Conservation (phyloP, 2,329 filamentous ascomycete genomes). For the Parascedosporium putredinis region DNA sequence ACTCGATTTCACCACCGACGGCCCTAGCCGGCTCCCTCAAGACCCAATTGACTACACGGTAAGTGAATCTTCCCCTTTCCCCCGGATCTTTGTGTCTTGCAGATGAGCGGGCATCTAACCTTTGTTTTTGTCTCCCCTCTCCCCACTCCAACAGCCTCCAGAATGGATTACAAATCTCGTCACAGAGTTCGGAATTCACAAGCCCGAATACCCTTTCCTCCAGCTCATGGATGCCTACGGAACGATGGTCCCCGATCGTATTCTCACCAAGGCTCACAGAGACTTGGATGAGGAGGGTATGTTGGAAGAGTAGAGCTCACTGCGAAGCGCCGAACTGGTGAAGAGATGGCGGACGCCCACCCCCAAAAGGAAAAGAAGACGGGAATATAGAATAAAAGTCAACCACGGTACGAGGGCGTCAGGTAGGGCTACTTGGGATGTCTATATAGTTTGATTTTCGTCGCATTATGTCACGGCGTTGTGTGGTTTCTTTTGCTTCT, state of each 20-base stretch:
- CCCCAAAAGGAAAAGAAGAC: background rate
- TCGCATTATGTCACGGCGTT: too few species aligned
- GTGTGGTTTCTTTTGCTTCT: too few species aligned
- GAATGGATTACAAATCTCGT: constrained; percentile 41
- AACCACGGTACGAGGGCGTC: too few species aligned
- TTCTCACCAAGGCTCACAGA: constrained; percentile 12
- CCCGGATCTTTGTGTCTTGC: too few species aligned
- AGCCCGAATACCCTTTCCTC: constrained; percentile 59
- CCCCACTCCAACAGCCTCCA: constrained; percentile 41
- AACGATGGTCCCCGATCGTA: constrained; percentile 20
- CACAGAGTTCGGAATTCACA: constrained; percentile 63
- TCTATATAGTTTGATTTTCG: too few species aligned
- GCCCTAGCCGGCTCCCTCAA: constrained; percentile 30
- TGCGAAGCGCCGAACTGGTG: background rate
- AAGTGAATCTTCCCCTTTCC: too few species aligned
- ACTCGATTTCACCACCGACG: constrained; percentile 58
- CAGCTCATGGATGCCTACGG: constrained; percentile 56
- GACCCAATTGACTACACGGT: constrained; percentile 64
- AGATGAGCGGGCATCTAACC: background rate
- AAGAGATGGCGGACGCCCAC: too few species aligned
- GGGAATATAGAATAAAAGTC: too few species aligned
- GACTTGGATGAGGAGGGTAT: constrained; percentile 8
- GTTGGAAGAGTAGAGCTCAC: constrained; percentile 1
- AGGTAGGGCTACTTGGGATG: too few species aligned
- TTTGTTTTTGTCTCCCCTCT: background rate